These are phyloP conservation scores for Yueomyces sinensis DNA, from an alignment of 805 yeast genomes.

Conservation along the genomic window DNA sequence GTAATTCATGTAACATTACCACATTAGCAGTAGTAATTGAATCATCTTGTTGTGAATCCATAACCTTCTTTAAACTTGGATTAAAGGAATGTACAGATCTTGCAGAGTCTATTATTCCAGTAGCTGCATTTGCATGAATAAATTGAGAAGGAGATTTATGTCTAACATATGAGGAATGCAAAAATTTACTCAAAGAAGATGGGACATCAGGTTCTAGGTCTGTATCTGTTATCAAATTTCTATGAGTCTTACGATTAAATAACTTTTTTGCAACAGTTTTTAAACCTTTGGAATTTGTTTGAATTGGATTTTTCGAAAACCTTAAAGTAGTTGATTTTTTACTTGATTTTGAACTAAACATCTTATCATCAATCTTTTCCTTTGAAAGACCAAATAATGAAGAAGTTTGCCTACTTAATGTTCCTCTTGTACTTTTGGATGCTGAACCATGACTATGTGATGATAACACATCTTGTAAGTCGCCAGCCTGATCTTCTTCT, in stretches of 20 bases:
- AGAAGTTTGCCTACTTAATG: neutral
- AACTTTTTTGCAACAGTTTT: constrained; percentile 14
- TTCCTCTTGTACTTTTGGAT: neutral
- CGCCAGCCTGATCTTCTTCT: neutral
- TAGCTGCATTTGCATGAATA: constrained; percentile 15
- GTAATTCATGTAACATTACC: constrained; percentile 18
- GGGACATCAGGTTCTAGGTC: constrained; percentile 14
- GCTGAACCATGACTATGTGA: neutral
- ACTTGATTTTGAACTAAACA: neutral
- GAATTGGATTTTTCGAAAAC: neutral
- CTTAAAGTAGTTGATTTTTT: neutral
- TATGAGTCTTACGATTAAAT: constrained; percentile 13
- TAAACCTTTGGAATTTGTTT: neutral
- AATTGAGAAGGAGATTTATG: constrained; percentile 22
- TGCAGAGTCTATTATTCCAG: constrained; percentile 14
- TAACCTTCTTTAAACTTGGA: constrained; percentile 8
- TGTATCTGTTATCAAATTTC: constrained; percentile 9
- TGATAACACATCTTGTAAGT: neutral
- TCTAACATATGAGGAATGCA: constrained; percentile 20
- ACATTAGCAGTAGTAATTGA: constrained; percentile 6
- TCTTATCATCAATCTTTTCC: neutral
- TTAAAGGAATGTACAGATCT: constrained; percentile 18
- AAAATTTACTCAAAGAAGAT: constrained; percentile 18
- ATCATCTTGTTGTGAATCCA: constrained; percentile 8
- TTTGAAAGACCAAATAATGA: neutral